phyloP scores from a whole-genome alignment of 1,284 basidiomycete genomes.

The Ceratobasidium sp. region DNA sequence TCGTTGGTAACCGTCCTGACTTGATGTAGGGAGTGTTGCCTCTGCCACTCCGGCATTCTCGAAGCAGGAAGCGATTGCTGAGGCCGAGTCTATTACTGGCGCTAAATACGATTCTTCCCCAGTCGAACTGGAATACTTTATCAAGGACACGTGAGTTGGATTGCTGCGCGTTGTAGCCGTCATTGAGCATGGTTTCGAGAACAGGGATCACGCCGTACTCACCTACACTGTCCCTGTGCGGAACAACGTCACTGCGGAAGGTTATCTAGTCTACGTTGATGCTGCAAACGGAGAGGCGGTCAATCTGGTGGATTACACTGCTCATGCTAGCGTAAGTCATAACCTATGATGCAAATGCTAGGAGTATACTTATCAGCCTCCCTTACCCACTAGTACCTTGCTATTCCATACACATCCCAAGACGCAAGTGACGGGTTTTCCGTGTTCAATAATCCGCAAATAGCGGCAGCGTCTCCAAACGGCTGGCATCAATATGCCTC shows the following conservation, averaged over 20 bases:
- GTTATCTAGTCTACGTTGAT: no score
- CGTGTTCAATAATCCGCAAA: constrained; percentile 30
- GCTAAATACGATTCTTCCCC: constrained; percentile 18
- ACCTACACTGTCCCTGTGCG: constrained; percentile 31
- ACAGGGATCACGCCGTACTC: constrained; percentile 20
- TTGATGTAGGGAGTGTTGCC: constrained; percentile 9
- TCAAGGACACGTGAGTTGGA: constrained; percentile 1
- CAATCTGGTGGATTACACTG: constrained; percentile 25
- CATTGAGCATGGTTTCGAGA: constrained; percentile 7
- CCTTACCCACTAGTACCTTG: constrained; percentile 50
- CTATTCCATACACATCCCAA: constrained; percentile 54
- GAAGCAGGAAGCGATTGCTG: constrained; percentile 18
- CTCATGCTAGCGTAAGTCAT: constrained; percentile 1
- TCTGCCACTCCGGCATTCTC: constrained; percentile 34
- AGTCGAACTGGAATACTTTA: no score
- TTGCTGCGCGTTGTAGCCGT: no score
- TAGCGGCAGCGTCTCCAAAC: constrained; percentile 33
- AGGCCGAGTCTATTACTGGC: constrained; percentile 12
- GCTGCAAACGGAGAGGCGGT: constrained; percentile 18
- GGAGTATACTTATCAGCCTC: not conserved
- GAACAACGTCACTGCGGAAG: constrained; percentile 41
- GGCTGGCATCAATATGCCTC: constrained; percentile 30
- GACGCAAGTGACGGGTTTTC: constrained; percentile 32
- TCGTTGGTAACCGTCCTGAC: not conserved
- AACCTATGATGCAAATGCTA: no score